A percentile compares a stretch with the other conserved stretches of the same genome.
Conservation (phyloP, 768 basidiomycete species). For the Calocera viscosa region DNA sequence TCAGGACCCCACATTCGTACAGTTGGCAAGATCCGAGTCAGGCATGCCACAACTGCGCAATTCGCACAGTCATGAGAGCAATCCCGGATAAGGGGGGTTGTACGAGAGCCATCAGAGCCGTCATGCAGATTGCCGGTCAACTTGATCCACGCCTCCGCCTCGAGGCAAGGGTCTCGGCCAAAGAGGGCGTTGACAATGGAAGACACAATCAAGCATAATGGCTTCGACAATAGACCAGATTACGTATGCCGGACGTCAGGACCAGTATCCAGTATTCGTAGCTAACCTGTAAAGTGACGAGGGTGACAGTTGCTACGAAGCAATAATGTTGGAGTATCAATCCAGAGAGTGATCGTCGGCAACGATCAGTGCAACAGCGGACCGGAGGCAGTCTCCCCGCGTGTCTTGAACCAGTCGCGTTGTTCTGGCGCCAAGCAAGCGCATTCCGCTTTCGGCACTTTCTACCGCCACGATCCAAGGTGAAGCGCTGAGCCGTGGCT, state of each 20-base stretch:
- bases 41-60: too few species aligned
- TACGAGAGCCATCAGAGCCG: too few species aligned
- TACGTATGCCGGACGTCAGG: not conserved
- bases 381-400: not conserved
- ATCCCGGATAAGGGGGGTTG: too few species aligned
- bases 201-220: too few species aligned
- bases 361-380: too few species aligned
- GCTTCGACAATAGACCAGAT: not conserved
- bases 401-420: not conserved
- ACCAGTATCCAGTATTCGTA: not conserved
- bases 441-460: not conserved
- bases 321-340: not conserved
- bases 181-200: not conserved
- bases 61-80: too few species aligned
- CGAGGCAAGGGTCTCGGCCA: constrained; percentile 3
- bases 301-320: not conserved
- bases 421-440: not conserved
- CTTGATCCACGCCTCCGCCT: too few species aligned
- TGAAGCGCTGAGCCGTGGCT: not conserved
- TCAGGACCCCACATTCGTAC: not conserved
- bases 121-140: too few species aligned
- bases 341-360: not conserved
- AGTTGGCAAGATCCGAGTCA: not conserved
- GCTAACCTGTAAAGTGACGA: not conserved
- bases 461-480: not conserved